Evolutionary conservation across 1,284 basidiomycete genomes (phyloP), one percentile per base, ranked within the genome.

Genomic region (Inonotus obliquus): DNA sequence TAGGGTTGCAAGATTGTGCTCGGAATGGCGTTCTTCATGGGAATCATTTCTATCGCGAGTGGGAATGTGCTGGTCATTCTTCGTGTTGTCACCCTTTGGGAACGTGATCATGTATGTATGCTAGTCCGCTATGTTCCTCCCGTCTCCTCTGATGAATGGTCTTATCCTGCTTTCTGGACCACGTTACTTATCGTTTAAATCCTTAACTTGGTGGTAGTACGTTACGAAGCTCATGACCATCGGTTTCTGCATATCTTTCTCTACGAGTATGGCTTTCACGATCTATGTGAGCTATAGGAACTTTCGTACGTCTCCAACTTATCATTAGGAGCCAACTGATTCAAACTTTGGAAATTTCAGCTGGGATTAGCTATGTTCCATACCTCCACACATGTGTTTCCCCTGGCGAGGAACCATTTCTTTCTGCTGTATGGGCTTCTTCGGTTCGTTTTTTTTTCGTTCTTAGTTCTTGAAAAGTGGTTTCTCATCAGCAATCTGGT

Each of bases 381-480:
- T 47, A 32, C 11, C 55, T 51, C 9, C 59, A 59, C 23, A 58
- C 54, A 6, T 64, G 63, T 25, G 38, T 38, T 7, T 38, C 51
- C 19, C 19, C 39, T 3, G n/a, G 32, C 0, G 59, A 59, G 37
- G 25, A 39, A 1, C n/a, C 38, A 17, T 27, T 27, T 21, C 44
- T 64, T n/a, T 37, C 60, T 10, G 59, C n/a, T 21, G 60, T 61
- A 1, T 64, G 63, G 63, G 59, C 49, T 4, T 64, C 63, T 32
- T 41, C 51, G n/a, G 63, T 64, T 44, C 23, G 65, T 59, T 19
- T 29, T 9, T 11, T 5, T n/a, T n/a, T n/a, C n/a, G n/a, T n/a
- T n/a, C n/a, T n/a, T n/a, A n/a, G n/a, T n/a, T n/a, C n/a, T n/a
- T n/a, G n/a, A n/a, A n/a, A n/a, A n/a, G n/a, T n/a, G n/a, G n/a